Percentiles rank a stretch among this genome's conserved stretches.
Evolutionary conservation across 1,284 basidiomycete species (phyloP).

Genomic region (Inonotus obliquus): DNA sequence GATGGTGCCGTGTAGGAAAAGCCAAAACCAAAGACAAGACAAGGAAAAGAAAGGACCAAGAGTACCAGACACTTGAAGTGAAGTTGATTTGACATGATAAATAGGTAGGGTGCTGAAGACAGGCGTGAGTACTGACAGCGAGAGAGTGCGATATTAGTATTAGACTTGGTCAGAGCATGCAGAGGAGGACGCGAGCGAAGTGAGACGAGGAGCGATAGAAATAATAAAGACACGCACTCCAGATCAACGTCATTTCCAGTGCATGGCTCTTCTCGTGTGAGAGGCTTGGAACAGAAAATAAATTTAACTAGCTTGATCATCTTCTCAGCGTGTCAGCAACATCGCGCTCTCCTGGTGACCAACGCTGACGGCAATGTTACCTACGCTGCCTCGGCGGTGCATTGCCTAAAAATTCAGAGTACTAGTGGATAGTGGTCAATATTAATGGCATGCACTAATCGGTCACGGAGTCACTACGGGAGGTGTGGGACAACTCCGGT

Average conservation of each 20-base stretch:
- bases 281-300: too few species aligned
- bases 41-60: conserved; percentile 6
- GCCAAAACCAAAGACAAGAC: conserved; percentile 40
- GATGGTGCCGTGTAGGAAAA: conserved; percentile 46
- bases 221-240: not conserved
- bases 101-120: not conserved
- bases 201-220: not conserved
- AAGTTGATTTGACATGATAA: not conserved
- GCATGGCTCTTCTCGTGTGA: not conserved
- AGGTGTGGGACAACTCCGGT: not conserved
- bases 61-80: conserved; percentile 17
- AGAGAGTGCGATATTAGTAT: not conserved
- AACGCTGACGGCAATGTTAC: not conserved
- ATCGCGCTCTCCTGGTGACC: not conserved
- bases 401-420: not conserved
- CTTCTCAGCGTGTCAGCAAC: not conserved
- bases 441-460: not conserved
- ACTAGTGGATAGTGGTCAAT: too few species aligned
- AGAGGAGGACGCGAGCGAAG: not conserved
- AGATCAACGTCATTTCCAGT: not conserved
- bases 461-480: not conserved
- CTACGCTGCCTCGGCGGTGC: not conserved
- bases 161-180: not conserved
- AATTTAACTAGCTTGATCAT: not conserved
- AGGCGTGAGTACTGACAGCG: not conserved